A percentile compares a stretch with the other conserved stretches of the same genome.
These are phyloP conservation scores for Rhizodiscina lignyota DNA, from an alignment of 495 filamentous ascomycete species.

Conservation along the genomic window DNA sequence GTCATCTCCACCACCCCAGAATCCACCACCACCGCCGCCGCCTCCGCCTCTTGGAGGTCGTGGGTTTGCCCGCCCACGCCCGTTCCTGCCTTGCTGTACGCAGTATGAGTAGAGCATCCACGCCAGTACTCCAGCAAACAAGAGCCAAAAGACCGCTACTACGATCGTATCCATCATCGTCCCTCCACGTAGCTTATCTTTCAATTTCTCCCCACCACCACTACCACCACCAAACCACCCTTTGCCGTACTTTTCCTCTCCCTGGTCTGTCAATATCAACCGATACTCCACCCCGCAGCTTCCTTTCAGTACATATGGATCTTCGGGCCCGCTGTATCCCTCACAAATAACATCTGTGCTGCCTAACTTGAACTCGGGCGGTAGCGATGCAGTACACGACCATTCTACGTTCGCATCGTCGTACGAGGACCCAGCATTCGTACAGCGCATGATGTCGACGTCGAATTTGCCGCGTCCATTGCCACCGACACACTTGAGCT, in stretches of 20 bases:
- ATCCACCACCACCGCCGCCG: slow-evolving; percentile 34
- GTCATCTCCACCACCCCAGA: slow-evolving; percentile 29
- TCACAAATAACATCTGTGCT: slow-evolving; percentile 87
- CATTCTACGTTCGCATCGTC: slow-evolving; percentile 47
- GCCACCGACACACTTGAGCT: slow-evolving; percentile 65
- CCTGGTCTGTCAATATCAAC: slow-evolving; percentile 62
- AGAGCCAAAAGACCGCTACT: slow-evolving; percentile 16
- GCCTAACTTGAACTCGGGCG: slow-evolving; percentile 73
- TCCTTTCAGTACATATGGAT: slow-evolving; percentile 72
- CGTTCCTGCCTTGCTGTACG: slow-evolving; percentile 3
- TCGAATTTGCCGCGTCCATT: slow-evolving; percentile 44
- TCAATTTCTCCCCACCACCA: slow-evolving; percentile 10
- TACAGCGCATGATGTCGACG: slow-evolving; percentile 74
- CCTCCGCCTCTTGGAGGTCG: slow-evolving; percentile 26
- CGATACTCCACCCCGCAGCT: slow-evolving; percentile 90
- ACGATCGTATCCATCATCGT: slow-evolving; percentile 9
- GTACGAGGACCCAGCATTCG: slow-evolving; percentile 49
- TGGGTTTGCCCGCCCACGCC: slow-evolving; percentile 6
- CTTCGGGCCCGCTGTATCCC: slow-evolving; percentile 59
- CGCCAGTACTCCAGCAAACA: slow-evolving; percentile 26
- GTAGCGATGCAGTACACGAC: slow-evolving; percentile 70
- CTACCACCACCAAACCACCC: slow-evolving; percentile 9
- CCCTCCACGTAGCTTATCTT: slow-evolving; percentile 1
- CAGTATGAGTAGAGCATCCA: slow-evolving; percentile 37
- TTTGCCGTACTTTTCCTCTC: slow-evolving; percentile 45